Conservation (phyloP, 495 filamentous ascomycete genomes). For the Lentithecium fluviatile region DNA sequence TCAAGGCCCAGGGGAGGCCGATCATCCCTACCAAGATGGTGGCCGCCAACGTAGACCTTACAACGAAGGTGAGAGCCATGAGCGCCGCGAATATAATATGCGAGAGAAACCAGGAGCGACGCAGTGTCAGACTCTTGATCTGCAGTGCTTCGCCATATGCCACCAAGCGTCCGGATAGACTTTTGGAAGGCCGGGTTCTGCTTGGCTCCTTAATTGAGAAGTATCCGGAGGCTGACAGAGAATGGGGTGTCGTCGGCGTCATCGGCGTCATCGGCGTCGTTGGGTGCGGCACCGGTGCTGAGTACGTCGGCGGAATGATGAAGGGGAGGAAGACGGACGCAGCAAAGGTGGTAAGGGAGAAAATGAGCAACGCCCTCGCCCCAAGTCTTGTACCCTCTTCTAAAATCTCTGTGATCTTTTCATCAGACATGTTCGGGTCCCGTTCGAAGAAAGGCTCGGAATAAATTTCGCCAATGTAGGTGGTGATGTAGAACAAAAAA, state of each 20-base stretch:
- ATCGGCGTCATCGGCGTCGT: slow-evolving; percentile 20
- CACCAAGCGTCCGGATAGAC: slow-evolving; percentile 22
- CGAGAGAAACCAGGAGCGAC: slow-evolving; percentile 78
- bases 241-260: slow-evolving; percentile 11
- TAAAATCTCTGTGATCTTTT: slow-evolving; percentile 73
- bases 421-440: slow-evolving; percentile 71
- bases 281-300: slow-evolving; percentile 41
- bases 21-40: slow-evolving; percentile 73
- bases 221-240: slow-evolving; percentile 1
- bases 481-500: slow-evolving; percentile 89
- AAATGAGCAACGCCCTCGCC: slow-evolving; percentile 82
- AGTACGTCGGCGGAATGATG: slow-evolving; percentile 73
- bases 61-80: slow-evolving; percentile 80
- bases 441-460: slow-evolving; percentile 73
- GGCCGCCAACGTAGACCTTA: slow-evolving; percentile 61
- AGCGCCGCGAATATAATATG: slow-evolving; percentile 74
- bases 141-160: slow-evolving; percentile 50
- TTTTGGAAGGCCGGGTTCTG: slow-evolving; percentile 1
- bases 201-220: slow-evolving; percentile 11
- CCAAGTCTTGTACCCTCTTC: slow-evolving; percentile 78
- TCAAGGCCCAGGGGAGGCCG: slow-evolving; percentile 85
- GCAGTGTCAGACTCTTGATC: slow-evolving; percentile 78
- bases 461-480: slow-evolving; percentile 87
- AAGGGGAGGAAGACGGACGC: slow-evolving; percentile 80
- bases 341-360: slow-evolving; percentile 74